Conservation (phyloP, 106 monocot species). For the Platanthera guangdongensis region DNA sequence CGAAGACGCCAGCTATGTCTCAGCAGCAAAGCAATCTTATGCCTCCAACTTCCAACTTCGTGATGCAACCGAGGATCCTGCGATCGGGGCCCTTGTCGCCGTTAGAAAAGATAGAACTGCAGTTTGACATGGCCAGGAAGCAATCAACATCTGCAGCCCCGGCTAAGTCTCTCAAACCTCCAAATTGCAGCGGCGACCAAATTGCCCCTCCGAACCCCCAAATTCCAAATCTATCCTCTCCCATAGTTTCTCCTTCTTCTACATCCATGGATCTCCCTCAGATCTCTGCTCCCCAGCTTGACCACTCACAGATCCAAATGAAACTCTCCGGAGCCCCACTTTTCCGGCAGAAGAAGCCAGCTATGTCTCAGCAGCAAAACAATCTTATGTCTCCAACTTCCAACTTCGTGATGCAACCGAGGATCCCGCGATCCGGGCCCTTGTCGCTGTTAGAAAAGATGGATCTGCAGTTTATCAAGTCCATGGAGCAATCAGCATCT, state of each 20-base stretch:
- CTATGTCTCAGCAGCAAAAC: too few species aligned
- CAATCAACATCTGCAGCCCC: conserved; percentile 4
- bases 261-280: conserved; percentile 10
- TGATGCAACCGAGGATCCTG: not conserved
- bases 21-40: conserved; percentile 4
- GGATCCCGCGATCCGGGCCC: too few species aligned
- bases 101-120: conserved; percentile 47
- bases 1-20: not conserved
- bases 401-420: too few species aligned
- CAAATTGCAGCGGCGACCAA: conserved; percentile 2
- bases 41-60: not conserved
- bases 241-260: conserved; percentile 1
- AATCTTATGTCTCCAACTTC: too few species aligned
- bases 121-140: conserved; percentile 36
- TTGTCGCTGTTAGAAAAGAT: too few species aligned
- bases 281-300: conserved; percentile 5
- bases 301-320: too few species aligned
- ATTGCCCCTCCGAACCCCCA: not conserved
- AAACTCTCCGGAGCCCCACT: not conserved
- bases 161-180: not conserved
- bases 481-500: too few species aligned
- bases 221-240: conserved; percentile 5
- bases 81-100: conserved; percentile 2
- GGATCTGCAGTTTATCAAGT: too few species aligned
- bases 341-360: too few species aligned